Evolutionary conservation across 768 basidiomycete species (phyloP), one percentile per base, ranked within the genome.

Genomic region (Boletellus ananas): DNA sequence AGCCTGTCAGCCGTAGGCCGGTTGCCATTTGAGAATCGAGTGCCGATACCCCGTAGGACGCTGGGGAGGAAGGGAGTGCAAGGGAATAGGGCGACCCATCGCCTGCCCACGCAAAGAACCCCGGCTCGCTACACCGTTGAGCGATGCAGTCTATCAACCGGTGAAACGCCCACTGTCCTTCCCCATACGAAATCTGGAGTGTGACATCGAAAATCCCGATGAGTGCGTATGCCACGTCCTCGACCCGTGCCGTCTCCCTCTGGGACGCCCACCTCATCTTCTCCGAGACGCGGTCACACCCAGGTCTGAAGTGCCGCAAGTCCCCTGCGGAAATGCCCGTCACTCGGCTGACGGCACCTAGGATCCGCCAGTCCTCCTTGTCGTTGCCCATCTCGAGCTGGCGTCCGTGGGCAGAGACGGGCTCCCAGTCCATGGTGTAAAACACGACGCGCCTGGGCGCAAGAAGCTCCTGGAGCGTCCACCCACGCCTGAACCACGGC

Each of bases 161-260:
- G 45, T 50, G 55, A 43, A 56, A 67, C 1, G 64, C 63, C 45
- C 53, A 45, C 12, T 53, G 46, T 4, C 52, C 63, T 34, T 63
- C 65, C 1, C 63, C 65, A 25, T 66, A 65, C 1, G 51, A 45
- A 8, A 67, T 51, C 2, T 63, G 50, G 8, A 67, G 39, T 17
- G 49, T 56, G 43, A 60, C 49, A 18, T 62, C 49, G 41, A 66
- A 62, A 13, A 64, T 14, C 16, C 60, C 60, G 6, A 66, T 47
- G 16, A 67, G 53, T 2, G 47, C 60, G 36, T 65, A 66, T 12
- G 65, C 60, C 7, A 27, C 23, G 35, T 66, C 64, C 41, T 67
- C 64, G 12, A 50, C 42, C 27, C 55, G 54, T 3, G 56, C 60
- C 20, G 64, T 66, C 34, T 29, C 58, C 31, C 65, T 54, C 29